phyloP scores from a whole-genome alignment of 2,329 filamentous ascomycete genomes.

The Aspergillus fructus region DNA sequence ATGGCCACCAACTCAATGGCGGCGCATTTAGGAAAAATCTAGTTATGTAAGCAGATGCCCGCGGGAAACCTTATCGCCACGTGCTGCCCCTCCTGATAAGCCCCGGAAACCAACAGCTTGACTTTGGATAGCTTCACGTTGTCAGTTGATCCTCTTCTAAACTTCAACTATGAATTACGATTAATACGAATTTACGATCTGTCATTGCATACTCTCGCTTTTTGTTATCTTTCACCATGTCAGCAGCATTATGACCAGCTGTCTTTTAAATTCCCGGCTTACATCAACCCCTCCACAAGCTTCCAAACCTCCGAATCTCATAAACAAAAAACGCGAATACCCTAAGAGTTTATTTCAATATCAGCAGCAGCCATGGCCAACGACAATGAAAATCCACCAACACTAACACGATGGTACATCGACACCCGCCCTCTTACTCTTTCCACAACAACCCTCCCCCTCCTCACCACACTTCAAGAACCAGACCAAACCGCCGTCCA shows the following conservation, averaged over 20 bases:
- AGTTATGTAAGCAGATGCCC: conserved; percentile 8
- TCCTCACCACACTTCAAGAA: conserved; percentile 40
- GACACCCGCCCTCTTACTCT: conserved; percentile 39
- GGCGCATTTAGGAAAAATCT: background rate
- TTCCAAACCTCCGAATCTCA: background rate
- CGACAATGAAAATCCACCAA: background rate
- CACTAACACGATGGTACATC: conserved; percentile 45
- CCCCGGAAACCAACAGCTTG: background rate
- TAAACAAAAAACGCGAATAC: background rate
- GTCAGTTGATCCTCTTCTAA: background rate
- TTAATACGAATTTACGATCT: background rate
- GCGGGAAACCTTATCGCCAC: conserved; percentile 6
- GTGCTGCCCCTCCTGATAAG: conserved; percentile 14
- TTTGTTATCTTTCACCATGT: background rate
- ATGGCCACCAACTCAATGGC: conserved; percentile 4
- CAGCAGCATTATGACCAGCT: background rate
- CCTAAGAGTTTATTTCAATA: no score
- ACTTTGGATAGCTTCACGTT: background rate
- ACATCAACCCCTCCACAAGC: background rate
- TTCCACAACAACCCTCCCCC: conserved; percentile 35
- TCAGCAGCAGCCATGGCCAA: background rate
- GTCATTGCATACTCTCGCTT: background rate
- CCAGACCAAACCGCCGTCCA: conserved; percentile 52
- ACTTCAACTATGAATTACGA: background rate
- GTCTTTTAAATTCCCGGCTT: background rate